Evolutionary conservation across 768 basidiomycete genomes (phyloP).

Genomic region (Leccinum ochraceum): DNA sequence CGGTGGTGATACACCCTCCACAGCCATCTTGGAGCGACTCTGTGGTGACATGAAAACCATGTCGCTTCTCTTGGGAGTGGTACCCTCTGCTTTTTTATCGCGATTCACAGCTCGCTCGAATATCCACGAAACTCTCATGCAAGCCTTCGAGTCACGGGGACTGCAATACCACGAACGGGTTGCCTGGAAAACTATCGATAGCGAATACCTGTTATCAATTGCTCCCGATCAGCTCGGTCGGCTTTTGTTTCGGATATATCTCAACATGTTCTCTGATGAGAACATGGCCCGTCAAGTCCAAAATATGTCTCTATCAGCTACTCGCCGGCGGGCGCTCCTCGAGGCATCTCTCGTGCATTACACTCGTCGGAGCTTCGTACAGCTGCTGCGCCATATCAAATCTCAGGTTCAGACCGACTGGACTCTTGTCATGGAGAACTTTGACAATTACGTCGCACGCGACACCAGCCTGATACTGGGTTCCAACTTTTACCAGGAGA

Average conservation of each 20-base stretch:
- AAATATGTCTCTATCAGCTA: constrained; percentile 3
- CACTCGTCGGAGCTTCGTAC: constrained; percentile 47
- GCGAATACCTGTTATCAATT: constrained; percentile 17
- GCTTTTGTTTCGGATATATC: constrained; percentile 29
- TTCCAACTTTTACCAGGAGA: constrained; percentile 45
- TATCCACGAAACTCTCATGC: constrained; percentile 21
- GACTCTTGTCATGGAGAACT: constrained; percentile 39
- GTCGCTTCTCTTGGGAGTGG: constrained; percentile 29
- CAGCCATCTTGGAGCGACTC: constrained; percentile 23
- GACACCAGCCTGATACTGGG: constrained; percentile 25
- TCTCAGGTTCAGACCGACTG: constrained; percentile 42
- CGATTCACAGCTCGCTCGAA: constrained; percentile 34
- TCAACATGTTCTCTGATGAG: constrained; percentile 33
- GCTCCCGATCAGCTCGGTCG: constrained; percentile 26
- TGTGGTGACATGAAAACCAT: constrained; percentile 32
- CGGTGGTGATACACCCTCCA: constrained; percentile 9
- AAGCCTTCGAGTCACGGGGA: background rate
- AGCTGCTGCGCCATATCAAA: constrained; percentile 44
- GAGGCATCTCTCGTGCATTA: constrained; percentile 41
- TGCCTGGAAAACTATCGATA: constrained; percentile 25
- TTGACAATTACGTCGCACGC: constrained; percentile 22
- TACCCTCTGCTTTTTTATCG: constrained; percentile 27
- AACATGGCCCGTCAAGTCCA: constrained; percentile 17
- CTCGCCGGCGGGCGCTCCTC: background rate
- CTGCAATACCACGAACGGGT: constrained; percentile 27